Evolutionary conservation across 306 rosid genomes (phyloP), one percentile per base, ranked within the genome.

Genomic region (Citrullus amarus): DNA sequence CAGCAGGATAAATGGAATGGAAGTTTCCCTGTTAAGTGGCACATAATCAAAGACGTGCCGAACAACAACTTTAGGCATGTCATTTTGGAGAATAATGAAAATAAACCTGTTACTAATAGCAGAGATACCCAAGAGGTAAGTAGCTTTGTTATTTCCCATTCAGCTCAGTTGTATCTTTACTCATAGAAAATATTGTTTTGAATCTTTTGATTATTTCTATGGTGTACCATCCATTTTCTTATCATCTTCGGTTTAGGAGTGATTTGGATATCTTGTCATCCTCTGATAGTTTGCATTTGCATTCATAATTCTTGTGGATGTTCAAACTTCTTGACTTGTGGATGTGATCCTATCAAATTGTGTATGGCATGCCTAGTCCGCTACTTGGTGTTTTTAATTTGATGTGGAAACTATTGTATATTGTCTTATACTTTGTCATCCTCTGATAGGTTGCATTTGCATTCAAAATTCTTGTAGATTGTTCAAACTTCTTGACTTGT

Each of bases 1-100:
- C 98, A 94, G 89, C 98, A 94, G 83, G 97, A 92, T 83, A 94
- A 94, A 86, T 94, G 98, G 98, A 90, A 87, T 85, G 98, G 98
- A 48, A 90, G 93, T 90, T 94, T 94, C 83, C 91, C 95, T 87
- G 95, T 94, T 9, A 89, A 88, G 87, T 94, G 98, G 98, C 98
- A 92, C 84, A 78, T 92, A 43, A 80, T 94, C 76, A 94, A 94
- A 87, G 97, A 94, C 80, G 93, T 92, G 38, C 86, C 96, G 17
- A 94, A 92, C 85, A 72, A 84, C 84, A 87, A 87, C 83, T 91
- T 92, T 81, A 87, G 97, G 80, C 98, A 94, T 88, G 90, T 94
- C 48, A 83, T 94, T 73, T 85, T 94, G 62, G 97, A 92, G 82
- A 94, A 92, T 86, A 94, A 94, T 70, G 98, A 94, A 81, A 92